Base-by-base conservation (phyloP, 1,284 basidiomycete genomes). In the Ganoderma resinaceum region DNA sequence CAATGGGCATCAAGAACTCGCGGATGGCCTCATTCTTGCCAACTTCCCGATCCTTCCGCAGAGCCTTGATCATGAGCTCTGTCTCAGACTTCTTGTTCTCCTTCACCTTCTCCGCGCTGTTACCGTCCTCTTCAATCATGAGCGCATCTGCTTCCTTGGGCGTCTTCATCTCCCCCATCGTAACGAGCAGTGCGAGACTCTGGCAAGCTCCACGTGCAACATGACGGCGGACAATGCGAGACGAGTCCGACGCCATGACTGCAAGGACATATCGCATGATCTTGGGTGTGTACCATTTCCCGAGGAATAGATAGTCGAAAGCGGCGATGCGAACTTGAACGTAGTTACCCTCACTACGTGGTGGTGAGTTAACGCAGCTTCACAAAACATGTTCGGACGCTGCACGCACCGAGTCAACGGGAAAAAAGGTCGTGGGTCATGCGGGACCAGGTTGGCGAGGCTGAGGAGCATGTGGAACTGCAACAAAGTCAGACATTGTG, bases 271-370 rank as follows among this genome's bases (percentile, higher is more conserved):
- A 99, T 33, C 91, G 89, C 84, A 96, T 92, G 70, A 99, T 89
- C 74, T 89, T 88, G 26, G 92, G 90, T 0, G 89, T 86, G 77
- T 93, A 95, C 94, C 94, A 95, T 78, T 94, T 95, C 60, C 95
- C 93, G 67, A 99, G 85, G 80, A 99, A 91, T 4, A 99, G 86
- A 26, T 94, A 94, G 78, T 99, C 96, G 75, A 99, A 97, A 2
- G 98, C 97, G 3, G 94, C 90, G 62, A 96, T 86, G 37, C 98
- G 93, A 40, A 99, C 92, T 74, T 96, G 94, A 5, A 92, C 92
- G 75, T 94, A 97, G 78, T 98, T 98, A 55, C 96, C 97, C 80
- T 97, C 95, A 29, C 96, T 96, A 73, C 20, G 72, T 53, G 8
- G 52, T 63, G 16, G 77, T 73, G 29, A 71, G 67, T 65, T 46